Evolutionary conservation across 2,329 filamentous ascomycete species (phyloP).

Genomic region (Hirsutella rhossiliensis): DNA sequence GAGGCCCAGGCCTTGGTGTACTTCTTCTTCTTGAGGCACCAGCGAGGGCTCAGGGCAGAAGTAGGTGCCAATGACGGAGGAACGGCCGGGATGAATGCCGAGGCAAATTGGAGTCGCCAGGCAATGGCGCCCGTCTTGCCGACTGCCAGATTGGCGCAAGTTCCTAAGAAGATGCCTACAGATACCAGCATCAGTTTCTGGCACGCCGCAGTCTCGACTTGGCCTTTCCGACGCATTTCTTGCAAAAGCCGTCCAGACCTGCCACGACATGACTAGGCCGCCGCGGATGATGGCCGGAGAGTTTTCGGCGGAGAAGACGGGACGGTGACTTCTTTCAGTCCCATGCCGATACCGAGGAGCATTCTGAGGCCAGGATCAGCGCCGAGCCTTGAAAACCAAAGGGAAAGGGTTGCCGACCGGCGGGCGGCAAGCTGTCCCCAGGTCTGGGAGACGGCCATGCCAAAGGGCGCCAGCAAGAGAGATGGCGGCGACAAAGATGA

Average conservation of each 20-base stretch:
- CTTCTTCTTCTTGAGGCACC: slow-evolving; percentile 50
- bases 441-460: slow-evolving; percentile 43
- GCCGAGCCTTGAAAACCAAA: background rate
- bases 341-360: slow-evolving; percentile 50
- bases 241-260: slow-evolving; percentile 40
- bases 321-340: slow-evolving; percentile 34
- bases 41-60: slow-evolving; percentile 54
- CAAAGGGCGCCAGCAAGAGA: slow-evolving; percentile 51
- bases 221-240: background rate
- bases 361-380: slow-evolving; percentile 11
- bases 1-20: slow-evolving; percentile 43
- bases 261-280: slow-evolving; percentile 42
- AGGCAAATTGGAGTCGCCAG: slow-evolving; percentile 53
- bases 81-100: slow-evolving; percentile 52
- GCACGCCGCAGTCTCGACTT: background rate
- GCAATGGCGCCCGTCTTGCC: slow-evolving; percentile 44
- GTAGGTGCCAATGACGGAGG: slow-evolving; percentile 41
- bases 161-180: slow-evolving; percentile 52
- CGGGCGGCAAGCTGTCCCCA: slow-evolving; percentile 47
- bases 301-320: slow-evolving; percentile 41
- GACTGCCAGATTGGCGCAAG: slow-evolving; percentile 51
- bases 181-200: slow-evolving; percentile 1
- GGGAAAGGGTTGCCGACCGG: slow-evolving; percentile 25
- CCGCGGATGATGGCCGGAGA: slow-evolving; percentile 39
- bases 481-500: slow-evolving; percentile 50